These are phyloP conservation scores for Colletotrichum sp. DNA, from an alignment of 2,329 filamentous ascomycete species.

Conservation along the genomic window DNA sequence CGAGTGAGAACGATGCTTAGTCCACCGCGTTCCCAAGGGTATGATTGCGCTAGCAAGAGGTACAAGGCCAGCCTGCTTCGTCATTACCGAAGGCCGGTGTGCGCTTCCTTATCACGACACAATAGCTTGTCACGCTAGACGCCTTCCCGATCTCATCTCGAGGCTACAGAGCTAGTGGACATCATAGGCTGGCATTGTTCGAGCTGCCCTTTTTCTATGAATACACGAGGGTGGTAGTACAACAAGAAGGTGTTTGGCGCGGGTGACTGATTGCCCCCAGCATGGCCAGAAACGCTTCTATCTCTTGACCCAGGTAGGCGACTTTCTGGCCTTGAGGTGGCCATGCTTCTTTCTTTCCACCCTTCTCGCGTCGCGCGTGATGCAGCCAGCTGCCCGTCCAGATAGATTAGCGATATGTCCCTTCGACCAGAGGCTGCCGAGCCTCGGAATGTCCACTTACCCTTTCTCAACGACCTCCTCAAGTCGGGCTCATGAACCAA, in stretches of 20 bases:
- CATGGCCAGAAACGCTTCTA: slow-evolving; percentile 35
- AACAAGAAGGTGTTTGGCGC: not conserved
- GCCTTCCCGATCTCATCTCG: not conserved
- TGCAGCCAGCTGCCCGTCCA: slow-evolving; percentile 75
- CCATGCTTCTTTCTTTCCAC: slow-evolving; percentile 99
- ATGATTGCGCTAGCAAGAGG: not conserved
- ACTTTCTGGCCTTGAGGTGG: slow-evolving; percentile 96
- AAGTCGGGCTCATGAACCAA: slow-evolving; percentile 90
- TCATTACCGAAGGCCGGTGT: not conserved
- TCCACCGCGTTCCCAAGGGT: not conserved
- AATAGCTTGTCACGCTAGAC: not conserved
- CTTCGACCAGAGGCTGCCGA: not conserved
- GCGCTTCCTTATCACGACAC: not conserved
- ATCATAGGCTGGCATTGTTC: slow-evolving; percentile 17
- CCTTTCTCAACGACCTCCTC: slow-evolving; percentile 86
- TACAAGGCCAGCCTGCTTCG: not conserved
- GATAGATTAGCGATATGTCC: slow-evolving; percentile 44
- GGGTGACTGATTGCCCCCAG: not conserved
- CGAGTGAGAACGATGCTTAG: not conserved
- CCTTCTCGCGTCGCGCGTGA: slow-evolving; percentile 87
- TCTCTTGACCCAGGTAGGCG: slow-evolving; percentile 96
- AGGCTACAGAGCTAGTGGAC: not conserved
- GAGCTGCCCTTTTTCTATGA: slow-evolving; percentile 19
- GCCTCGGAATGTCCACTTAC: slow-evolving; percentile 58
- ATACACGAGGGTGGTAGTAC: slow-evolving; percentile 19